These are phyloP conservation scores for Trametes pubescens DNA, from an alignment of 1,284 basidiomycete genomes.

Conservation along the genomic window DNA sequence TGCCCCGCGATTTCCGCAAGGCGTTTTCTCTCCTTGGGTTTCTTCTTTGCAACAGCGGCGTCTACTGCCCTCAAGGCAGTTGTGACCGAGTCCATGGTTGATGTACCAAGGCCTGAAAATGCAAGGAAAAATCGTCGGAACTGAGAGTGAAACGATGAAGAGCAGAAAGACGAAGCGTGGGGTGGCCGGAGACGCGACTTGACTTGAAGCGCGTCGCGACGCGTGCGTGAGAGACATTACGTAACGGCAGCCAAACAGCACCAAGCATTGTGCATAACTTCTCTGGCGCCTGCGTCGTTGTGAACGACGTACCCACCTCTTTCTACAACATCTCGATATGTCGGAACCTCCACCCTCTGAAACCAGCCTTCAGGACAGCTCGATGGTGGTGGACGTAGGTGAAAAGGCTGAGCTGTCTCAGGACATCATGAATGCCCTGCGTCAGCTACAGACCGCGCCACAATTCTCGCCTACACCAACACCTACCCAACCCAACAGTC, in stretches of 20 bases:
- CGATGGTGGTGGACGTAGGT: slow-evolving; percentile 18
- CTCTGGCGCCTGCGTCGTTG: background rate
- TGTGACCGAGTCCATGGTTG: slow-evolving; percentile 18
- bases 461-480: slow-evolving; percentile 21
- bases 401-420: slow-evolving; percentile 50
- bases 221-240: background rate
- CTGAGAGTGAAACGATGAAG: background rate
- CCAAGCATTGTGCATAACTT: slow-evolving; percentile 17
- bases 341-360: slow-evolving; percentile 33
- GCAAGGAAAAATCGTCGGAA: no score
- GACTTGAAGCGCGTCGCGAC: background rate
- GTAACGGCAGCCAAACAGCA: slow-evolving; percentile 8
- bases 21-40: slow-evolving; percentile 26
- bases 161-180: background rate
- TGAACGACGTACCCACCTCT: background rate
- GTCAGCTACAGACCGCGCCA: slow-evolving; percentile 40
- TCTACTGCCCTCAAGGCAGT: slow-evolving; percentile 21
- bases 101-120: background rate
- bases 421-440: slow-evolving; percentile 51
- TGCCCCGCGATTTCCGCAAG: slow-evolving; percentile 28
- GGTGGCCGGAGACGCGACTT: background rate
- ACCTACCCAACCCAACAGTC: slow-evolving; percentile 39
- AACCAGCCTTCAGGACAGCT: slow-evolving; percentile 1
- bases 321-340: slow-evolving; percentile 30
- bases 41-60: slow-evolving; percentile 24